These are phyloP conservation scores for Neonectria punicea DNA, from an alignment of 2,329 filamentous ascomycete species.

Conservation along the genomic window DNA sequence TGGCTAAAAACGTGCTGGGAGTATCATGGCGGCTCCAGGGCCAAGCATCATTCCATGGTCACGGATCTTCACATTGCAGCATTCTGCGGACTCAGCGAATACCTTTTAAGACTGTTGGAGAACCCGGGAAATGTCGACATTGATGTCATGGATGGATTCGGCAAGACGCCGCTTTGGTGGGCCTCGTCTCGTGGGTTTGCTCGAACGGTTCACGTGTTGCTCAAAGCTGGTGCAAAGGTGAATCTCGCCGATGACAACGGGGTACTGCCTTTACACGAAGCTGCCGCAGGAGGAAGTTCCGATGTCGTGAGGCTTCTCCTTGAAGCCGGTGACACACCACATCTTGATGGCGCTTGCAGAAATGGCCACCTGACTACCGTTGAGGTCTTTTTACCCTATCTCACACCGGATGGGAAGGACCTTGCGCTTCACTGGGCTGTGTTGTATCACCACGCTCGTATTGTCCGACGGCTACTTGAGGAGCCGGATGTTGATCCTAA, in stretches of 20 bases:
- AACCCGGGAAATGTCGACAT: background rate
- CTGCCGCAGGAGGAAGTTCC: background rate
- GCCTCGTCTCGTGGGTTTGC: background rate
- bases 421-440: constrained; percentile 1
- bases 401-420: background rate
- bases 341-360: background rate
- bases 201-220: background rate
- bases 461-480: constrained; percentile 9
- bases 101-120: constrained; percentile 6
- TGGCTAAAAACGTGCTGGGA: constrained; percentile 14
- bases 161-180: background rate
- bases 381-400: background rate
- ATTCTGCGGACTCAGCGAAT: constrained; percentile 23
- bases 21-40: background rate
- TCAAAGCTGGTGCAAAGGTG: constrained; percentile 4
- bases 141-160: background rate
- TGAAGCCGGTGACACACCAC: background rate
- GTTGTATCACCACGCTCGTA: background rate
- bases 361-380: constrained; percentile 1
- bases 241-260: background rate
- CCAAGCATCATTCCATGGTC: background rate
- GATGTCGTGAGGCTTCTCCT: constrained; percentile 1
- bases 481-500: constrained; percentile 10
- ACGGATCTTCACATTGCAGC: constrained; percentile 28
- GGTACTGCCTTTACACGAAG: background rate